Percentiles rank a stretch among this genome's conserved stretches.
Evolutionary conservation across 176 grass and related monocot species (phyloP).

Genomic region (Pontederia crassipes): DNA sequence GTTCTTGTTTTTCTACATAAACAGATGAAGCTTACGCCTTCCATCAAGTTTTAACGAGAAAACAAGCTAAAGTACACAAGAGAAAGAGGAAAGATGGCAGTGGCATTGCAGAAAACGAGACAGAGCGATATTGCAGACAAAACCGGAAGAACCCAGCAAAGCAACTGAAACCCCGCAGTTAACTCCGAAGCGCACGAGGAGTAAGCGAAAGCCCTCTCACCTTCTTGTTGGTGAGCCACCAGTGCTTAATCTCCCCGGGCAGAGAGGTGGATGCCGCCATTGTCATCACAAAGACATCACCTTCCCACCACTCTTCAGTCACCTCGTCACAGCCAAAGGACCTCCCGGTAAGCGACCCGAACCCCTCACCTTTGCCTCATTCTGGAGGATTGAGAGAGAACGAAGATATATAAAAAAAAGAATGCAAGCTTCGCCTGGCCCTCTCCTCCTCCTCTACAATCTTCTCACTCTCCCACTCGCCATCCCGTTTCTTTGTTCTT

Average conservation of each 20-base stretch:
- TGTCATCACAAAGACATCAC: slow-evolving; percentile 48
- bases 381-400: slow-evolving; percentile 2
- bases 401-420: neutral
- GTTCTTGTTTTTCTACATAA: no score
- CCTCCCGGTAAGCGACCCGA: neutral
- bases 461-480: no score
- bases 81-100: no score
- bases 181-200: neutral
- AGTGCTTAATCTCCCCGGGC: slow-evolving; percentile 84
- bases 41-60: no score
- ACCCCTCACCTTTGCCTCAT: neutral
- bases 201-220: slow-evolving; percentile 12
- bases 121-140: no score
- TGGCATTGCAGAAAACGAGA: no score
- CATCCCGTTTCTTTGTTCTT: neutral
- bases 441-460: neutral
- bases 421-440: slow-evolving; percentile 69
- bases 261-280: slow-evolving; percentile 55
- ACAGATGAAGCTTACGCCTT: no score
- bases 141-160: neutral
- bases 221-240: slow-evolving; percentile 84
- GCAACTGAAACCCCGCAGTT: neutral
- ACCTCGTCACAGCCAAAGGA: neutral
- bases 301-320: slow-evolving; percentile 1
- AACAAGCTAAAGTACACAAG: no score